Conservation (phyloP, 345 rosid species). For the Salix purpurea region DNA sequence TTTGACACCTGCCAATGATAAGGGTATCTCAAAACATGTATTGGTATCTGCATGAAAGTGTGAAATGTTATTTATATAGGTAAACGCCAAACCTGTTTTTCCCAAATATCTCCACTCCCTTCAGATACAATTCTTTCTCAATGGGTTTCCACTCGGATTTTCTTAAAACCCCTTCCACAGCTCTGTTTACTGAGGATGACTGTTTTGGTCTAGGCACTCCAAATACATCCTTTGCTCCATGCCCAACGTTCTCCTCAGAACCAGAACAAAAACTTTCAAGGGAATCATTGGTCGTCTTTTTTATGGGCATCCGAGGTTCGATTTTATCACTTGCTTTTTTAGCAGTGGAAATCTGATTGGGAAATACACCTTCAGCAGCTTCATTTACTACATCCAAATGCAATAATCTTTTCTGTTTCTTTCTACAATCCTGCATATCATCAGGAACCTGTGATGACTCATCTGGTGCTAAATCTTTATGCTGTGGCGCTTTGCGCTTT, state of each 20-base stretch:
- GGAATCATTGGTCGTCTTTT: constrained; percentile 20
- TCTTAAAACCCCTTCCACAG: constrained; percentile 7
- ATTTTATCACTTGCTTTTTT: constrained; percentile 23
- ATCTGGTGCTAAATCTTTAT: constrained; percentile 14
- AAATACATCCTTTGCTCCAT: constrained; percentile 24
- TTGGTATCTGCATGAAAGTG: constrained; percentile 8
- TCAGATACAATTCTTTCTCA: constrained; percentile 82
- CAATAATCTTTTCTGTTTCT: constrained; percentile 55
- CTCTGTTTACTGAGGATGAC: constrained; percentile 18
- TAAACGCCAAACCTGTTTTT: constrained; percentile 72
- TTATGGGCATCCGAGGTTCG: constrained; percentile 30
- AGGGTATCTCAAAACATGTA: neutral
- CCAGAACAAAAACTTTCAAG: constrained; percentile 23
- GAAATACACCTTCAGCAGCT: constrained; percentile 22
- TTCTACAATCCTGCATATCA: constrained; percentile 37
- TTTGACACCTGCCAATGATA: neutral
- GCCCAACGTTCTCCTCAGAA: constrained; percentile 25
- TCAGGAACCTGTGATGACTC: constrained; percentile 20
- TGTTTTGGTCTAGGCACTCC: constrained; percentile 39
- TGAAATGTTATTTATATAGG: constrained; percentile 10
- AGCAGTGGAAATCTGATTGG: constrained; percentile 17
- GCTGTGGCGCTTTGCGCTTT: constrained; percentile 56
- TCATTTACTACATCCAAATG: constrained; percentile 17
- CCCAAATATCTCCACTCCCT: constrained; percentile 96
- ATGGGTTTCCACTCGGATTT: constrained; percentile 71